Base-by-base conservation (phyloP, 2,329 filamentous ascomycete species). In the Colletotrichum tamarilloi region DNA sequence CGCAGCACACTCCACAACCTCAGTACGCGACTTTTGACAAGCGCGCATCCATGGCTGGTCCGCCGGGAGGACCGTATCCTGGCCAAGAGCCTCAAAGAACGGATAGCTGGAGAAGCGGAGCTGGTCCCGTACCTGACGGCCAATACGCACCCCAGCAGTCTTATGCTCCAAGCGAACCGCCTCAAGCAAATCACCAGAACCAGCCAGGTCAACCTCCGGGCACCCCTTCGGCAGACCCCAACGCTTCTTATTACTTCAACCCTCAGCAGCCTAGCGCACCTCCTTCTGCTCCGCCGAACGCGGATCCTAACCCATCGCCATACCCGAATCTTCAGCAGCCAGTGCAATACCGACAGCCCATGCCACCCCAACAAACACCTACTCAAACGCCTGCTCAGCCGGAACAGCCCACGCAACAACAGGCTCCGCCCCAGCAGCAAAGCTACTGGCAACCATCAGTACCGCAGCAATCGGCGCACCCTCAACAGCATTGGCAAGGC, bases 201-300 rank as follows among this genome's bases (percentile, higher is more conserved):
- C 78, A 77, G 73, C 77, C 74, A 66, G 79, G 53, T n/a, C 72
- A 73, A 35, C 53, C 79, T 77, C 42, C 78, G 74, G 68, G 68
- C 30, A 70, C 69, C 8, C 77, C 81, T 38, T 79, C 81, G 46
- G 74, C 85, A 19, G 90, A 93, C 72, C 85, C 89, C 1, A 89
- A 85, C 72, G 84, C 87, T 12, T 86, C 87, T 11, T 92, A 89
- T 77, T 93, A 92, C 80, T 90, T 89, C 77, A 86, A 83, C 75
- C 80, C 82, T 70, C 81, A 84, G 62, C 80, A 83, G 28, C 76
- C 79, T 1, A 75, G 74, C 14, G 79, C 79, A 30, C 74, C 79
- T 4, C 76, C 82, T 77, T 73, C 79, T 76, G 52, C 78, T 71
- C 52, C 79, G 2, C 80, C 82, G 7, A 81, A 82, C 4, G 76